phyloP scores from a whole-genome alignment of 306 rosid genomes.

The Calophaca sinica region DNA sequence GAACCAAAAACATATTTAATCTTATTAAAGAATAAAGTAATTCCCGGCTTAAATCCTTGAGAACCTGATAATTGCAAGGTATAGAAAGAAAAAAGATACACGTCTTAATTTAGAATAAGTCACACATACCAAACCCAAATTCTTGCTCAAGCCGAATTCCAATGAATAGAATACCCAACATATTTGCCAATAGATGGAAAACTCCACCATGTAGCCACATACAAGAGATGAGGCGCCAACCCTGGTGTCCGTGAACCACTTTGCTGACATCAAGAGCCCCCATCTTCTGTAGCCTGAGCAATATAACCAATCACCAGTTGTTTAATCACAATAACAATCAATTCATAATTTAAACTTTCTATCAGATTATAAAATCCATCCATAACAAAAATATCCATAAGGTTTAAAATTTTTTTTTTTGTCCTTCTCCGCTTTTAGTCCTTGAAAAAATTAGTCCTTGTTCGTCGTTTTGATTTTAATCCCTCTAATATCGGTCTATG shows the following conservation, averaged over 20 bases:
- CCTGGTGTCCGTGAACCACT: conserved; percentile 74
- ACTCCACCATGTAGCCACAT: conserved; percentile 96
- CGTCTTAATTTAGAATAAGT: conserved; percentile 27
- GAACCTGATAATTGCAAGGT: conserved; percentile 20
- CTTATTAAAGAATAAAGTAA: conserved; percentile 1
- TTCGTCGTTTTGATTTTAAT: not conserved
- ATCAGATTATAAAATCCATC: not conserved
- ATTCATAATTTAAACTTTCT: conserved; percentile 21
- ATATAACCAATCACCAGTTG: conserved; percentile 34
- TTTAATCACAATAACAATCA: conserved; percentile 35
- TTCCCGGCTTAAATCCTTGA: not conserved
- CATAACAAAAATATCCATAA: not conserved
- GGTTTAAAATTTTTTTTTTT: not conserved
- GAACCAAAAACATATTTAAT: not conserved
- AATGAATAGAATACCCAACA: conserved; percentile 87
- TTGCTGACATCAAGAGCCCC: conserved; percentile 84
- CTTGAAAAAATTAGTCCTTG: not conserved
- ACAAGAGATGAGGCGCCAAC: conserved; percentile 91
- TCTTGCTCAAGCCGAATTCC: conserved; percentile 98
- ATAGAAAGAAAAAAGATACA: conserved; percentile 6
- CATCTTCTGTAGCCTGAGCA: conserved; percentile 81
- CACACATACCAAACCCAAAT: conserved; percentile 85
- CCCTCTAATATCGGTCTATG: not conserved
- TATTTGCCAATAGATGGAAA: conserved; percentile 85
- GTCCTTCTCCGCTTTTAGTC: not conserved